A percentile compares a stretch with the other conserved stretches of the same genome.
phyloP scores from a whole-genome alignment of 2,329 filamentous ascomycete species.

The Camptophora hylomeconis region DNA sequence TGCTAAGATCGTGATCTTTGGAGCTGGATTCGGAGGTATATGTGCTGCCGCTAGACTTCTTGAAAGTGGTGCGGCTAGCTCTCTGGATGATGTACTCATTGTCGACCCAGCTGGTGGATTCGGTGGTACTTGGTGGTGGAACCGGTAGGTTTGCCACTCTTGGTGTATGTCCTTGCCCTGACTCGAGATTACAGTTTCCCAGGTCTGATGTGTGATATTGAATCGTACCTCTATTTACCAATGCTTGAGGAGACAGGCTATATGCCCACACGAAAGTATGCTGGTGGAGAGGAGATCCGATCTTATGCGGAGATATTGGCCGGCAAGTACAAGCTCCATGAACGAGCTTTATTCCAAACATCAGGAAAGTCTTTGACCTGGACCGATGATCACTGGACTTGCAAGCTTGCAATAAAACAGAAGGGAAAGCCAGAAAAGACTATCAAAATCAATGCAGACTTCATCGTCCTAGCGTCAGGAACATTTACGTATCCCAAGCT shows the following conservation, averaged over 20 bases:
- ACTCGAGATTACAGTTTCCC: constrained; percentile 2
- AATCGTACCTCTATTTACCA: constrained; percentile 13
- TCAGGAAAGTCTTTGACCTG: constrained; percentile 9
- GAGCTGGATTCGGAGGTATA: constrained; percentile 14
- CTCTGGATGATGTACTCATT: constrained; percentile 8
- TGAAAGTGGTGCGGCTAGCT: constrained; percentile 6
- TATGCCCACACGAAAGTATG: constrained; percentile 13
- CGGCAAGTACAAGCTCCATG: constrained; percentile 7
- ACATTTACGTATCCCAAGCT: constrained; percentile 20
- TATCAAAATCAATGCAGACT: constrained; percentile 23
- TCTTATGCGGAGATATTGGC: constrained; percentile 10
- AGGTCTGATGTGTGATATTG: constrained; percentile 1
- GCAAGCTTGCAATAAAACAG: too few relatives aligned
- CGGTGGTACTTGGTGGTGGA: constrained; percentile 18
- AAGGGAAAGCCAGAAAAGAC: constrained; percentile 13
- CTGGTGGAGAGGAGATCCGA: constrained; percentile 9
- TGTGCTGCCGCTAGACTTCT: constrained; percentile 7
- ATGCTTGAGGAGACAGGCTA: constrained; percentile 12
- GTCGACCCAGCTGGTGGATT: constrained; percentile 22
- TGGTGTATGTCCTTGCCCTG: constrained; percentile 9
- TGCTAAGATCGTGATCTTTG: constrained; percentile 12
- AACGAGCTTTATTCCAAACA: constrained; percentile 11
- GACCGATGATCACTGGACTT: too few relatives aligned
- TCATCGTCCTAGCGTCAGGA: constrained; percentile 28
- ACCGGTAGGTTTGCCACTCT: constrained; percentile 18